Base-by-base conservation (phyloP, 2,329 filamentous ascomycete genomes). In the Pseudopyrenochaeta lycopersici region DNA sequence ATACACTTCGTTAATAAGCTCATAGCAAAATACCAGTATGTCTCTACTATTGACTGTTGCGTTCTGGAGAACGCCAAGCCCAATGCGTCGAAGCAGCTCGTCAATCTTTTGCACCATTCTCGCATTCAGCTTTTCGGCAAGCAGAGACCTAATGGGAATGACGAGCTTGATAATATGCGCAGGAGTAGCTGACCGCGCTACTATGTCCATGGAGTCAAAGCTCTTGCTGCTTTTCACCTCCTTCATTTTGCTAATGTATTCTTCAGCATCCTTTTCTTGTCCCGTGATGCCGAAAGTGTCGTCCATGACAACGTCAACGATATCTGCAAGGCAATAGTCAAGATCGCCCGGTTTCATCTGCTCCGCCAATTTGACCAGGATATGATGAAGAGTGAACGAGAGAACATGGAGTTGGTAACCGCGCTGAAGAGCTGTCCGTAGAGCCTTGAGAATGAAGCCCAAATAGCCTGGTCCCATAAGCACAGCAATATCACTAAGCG, bases 201-300 rank as follows among this genome's bases (percentile, higher is more conserved):
- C 83, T 14, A 98, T 82, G 74, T 98, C 94, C 88, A 98, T 96
- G 0, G 95, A 96, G 71, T 99, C 96, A 68, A 93, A 96, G 72
- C 93, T 97, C 81, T 98, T 99, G 81, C 91, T 97, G 76, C 91
- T 95, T 80, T 97, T 98, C 51, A 99, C 89, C 77, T 99, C 95
- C 76, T 96, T 97, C 89, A 96, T 97, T 76, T 94, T 90, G 72
- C 88, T 97, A 50, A 90, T 89, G 73, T 99, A 99, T 47, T 93
- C 95, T 66, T 97, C 92, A 0, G 94, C 94, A 67, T 99, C 95
- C 76, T 99, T 99, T 71, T 99, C 94, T 77, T 97, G 90, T 1
- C 95, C 95, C 30, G 90, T 90, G 5, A 88, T 86, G 27, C 96
- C 96, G 70, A 99, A 99, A 11, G 96, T 95, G 71, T 99, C 96